These are phyloP conservation scores for Eucalyptus leucophloia DNA, from an alignment of 345 rosid species.

Conservation along the genomic window DNA sequence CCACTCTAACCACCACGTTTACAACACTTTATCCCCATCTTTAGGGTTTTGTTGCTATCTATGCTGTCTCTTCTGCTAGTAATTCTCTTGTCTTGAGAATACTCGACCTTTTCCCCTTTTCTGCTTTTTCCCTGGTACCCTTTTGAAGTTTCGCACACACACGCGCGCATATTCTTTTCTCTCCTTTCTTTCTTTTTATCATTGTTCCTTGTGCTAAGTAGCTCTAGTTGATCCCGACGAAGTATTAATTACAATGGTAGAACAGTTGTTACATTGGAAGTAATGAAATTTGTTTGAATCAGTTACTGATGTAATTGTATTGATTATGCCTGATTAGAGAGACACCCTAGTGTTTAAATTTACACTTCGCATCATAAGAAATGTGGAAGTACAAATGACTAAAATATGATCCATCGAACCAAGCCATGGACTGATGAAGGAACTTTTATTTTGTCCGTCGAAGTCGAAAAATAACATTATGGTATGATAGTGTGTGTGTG, in stretches of 20 bases:
- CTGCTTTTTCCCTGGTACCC: neutral
- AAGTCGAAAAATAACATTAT: neutral
- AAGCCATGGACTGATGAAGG: neutral
- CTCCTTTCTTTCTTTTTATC: neutral
- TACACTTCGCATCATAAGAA: neutral
- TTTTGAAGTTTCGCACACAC: neutral
- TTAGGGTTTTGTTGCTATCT: constrained; percentile 26
- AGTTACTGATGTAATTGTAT: neutral
- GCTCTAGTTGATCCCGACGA: neutral
- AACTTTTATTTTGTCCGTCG: neutral
- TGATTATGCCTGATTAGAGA: neutral
- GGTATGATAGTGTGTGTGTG: too few species aligned
- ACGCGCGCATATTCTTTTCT: neutral
- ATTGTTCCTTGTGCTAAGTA: neutral
- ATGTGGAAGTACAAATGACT: neutral
- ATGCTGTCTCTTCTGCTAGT: constrained; percentile 16
- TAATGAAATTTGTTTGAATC: neutral
- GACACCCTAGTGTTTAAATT: neutral
- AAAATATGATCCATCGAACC: neutral
- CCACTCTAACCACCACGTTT: neutral
- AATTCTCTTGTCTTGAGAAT: neutral
- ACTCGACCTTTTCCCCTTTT: neutral
- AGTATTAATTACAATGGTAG: neutral
- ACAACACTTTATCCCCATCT: constrained; percentile 17
- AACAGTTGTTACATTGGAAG: neutral